Evolutionary conservation across 805 yeast genomes (phyloP).

Genomic region (Hanseniaspora occidentalis): DNA sequence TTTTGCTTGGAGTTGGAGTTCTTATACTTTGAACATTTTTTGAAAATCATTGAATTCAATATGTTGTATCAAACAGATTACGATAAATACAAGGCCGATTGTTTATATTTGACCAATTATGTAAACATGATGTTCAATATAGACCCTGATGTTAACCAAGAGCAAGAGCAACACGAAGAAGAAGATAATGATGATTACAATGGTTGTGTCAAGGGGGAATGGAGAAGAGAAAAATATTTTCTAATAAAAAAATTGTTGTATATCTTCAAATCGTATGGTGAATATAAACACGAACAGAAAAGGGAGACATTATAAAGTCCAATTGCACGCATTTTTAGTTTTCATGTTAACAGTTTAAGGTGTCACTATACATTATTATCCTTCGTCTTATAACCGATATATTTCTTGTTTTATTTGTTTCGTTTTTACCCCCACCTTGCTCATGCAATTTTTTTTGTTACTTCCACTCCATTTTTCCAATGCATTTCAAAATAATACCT

Average conservation of each 20-base stretch:
- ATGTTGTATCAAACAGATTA: neutral
- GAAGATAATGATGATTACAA: neutral
- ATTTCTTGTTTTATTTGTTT: no score
- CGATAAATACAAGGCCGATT: neutral
- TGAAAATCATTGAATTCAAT: constrained; percentile 3
- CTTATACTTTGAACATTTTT: neutral
- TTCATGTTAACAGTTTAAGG: no score
- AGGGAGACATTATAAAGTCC: no score
- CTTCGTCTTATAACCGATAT: no score
- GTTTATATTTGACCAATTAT: neutral
- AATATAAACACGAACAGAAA: no score
- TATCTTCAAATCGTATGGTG: neutral
- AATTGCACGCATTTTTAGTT: no score
- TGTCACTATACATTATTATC: no score
- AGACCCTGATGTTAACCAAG: neutral
- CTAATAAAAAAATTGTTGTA: neutral
- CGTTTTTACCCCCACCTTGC: no score
- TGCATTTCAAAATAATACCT: no score
- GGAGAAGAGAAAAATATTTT: neutral
- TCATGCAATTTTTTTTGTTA: no score
- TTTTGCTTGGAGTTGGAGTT: constrained; percentile 1
- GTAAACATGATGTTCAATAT: neutral
- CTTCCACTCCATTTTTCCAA: no score
- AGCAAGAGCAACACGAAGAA: neutral
- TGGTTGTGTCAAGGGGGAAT: neutral